Percentiles rank a stretch among this genome's conserved stretches.
Conservation (phyloP, 1,284 basidiomycete species). For the Trichosporon ovoides region DNA sequence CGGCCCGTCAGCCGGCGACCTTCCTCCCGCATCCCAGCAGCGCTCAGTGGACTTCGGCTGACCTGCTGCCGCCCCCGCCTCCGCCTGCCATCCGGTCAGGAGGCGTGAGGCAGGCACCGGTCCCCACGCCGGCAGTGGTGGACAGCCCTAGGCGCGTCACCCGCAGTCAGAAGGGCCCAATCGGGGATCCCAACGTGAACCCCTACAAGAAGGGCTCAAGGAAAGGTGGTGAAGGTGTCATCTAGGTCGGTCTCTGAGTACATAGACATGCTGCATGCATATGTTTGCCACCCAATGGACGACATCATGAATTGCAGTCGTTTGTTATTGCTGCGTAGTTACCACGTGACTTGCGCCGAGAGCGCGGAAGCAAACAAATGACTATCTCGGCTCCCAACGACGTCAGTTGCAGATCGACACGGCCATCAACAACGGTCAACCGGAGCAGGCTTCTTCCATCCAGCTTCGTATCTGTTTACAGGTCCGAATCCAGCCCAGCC, state of each 20-base stretch:
- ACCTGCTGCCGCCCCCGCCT: conserved; percentile 47
- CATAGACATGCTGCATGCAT: background rate
- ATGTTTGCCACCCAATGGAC: too few relatives aligned
- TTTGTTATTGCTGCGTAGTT: too few relatives aligned
- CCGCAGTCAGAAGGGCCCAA: conserved; percentile 29
- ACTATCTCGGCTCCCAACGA: too few relatives aligned
- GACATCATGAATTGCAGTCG: too few relatives aligned
- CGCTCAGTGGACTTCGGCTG: conserved; percentile 40
- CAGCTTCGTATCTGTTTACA: background rate
- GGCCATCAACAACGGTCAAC: background rate
- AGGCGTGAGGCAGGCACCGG: conserved; percentile 31
- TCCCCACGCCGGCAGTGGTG: conserved; percentile 17
- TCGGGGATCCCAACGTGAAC: conserved; percentile 40
- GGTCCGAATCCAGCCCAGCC: background rate
- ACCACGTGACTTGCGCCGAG: too few relatives aligned
- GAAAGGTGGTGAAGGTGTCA: conserved; percentile 39
- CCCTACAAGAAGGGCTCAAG: conserved; percentile 38
- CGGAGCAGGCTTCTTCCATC: background rate
- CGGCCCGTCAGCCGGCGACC: conserved; percentile 8
- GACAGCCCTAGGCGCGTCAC: conserved; percentile 40
- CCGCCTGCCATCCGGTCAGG: conserved; percentile 42
- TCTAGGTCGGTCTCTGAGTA: conserved; percentile 18
- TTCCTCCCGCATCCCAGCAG: conserved; percentile 41
- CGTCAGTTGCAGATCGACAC: too few relatives aligned
- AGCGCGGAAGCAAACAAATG: too few relatives aligned